These are phyloP conservation scores for Xerocomus brunneocitrinus DNA, from an alignment of 768 basidiomycete species.

Conservation along the genomic window DNA sequence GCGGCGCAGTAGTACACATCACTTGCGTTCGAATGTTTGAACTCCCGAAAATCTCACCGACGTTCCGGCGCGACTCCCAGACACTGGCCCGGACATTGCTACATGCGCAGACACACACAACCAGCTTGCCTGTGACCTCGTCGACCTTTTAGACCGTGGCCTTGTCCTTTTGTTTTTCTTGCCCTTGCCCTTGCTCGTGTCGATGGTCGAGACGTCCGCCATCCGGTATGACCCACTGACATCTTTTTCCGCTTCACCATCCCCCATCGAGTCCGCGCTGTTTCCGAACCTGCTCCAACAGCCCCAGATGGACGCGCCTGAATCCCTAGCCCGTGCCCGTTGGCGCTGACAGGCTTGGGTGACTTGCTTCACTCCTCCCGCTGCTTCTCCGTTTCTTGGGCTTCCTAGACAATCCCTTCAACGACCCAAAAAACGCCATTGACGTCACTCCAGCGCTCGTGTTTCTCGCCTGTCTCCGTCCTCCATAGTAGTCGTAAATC, in stretches of 20 bases:
- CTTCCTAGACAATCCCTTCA: constrained; percentile 27
- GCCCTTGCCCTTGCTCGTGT: neutral
- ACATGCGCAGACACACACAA: too few species aligned
- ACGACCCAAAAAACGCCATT: constrained; percentile 21
- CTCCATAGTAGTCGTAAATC: too few species aligned
- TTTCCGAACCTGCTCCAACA: neutral
- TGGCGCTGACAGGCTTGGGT: neutral
- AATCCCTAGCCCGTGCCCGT: neutral
- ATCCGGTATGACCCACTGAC: constrained; percentile 9
- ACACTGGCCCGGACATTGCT: neutral
- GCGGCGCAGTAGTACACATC: too few species aligned
- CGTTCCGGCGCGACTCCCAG: too few species aligned
- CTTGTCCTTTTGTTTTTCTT: neutral
- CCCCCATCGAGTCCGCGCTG: constrained; percentile 1
- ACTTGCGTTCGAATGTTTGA: too few species aligned
- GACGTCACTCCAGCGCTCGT: constrained; percentile 18
- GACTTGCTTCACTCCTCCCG: constrained; percentile 9
- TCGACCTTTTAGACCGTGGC: neutral
- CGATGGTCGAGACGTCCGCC: neutral
- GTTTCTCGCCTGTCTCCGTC: neutral
- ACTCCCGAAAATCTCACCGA: too few species aligned
- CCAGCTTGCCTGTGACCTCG: neutral
- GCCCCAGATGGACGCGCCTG: neutral
- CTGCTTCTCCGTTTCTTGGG: constrained; percentile 6
- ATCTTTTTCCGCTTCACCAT: constrained; percentile 13